Percentiles rank a stretch among this genome's conserved stretches.
Evolutionary conservation across 345 rosid genomes (phyloP).

Genomic region (Abelmoschus esculentus): DNA sequence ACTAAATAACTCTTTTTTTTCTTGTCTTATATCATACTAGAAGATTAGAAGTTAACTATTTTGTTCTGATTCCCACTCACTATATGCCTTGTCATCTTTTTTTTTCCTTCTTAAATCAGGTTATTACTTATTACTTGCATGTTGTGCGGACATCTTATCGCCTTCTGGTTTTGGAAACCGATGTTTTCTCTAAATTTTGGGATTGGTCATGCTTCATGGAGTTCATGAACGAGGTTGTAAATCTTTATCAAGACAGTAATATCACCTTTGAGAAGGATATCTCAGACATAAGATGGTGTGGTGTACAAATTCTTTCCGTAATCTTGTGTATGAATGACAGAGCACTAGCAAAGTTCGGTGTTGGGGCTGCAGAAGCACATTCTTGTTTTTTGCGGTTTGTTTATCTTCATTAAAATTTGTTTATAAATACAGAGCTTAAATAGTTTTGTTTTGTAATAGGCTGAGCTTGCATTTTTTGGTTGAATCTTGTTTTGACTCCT

Average conservation of each 20-base stretch:
- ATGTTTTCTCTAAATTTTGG: slow-evolving; percentile 67
- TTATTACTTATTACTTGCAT: slow-evolving; percentile 27
- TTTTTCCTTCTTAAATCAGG: slow-evolving; percentile 30
- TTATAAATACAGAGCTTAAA: background rate
- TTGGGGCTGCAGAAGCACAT: slow-evolving; percentile 47
- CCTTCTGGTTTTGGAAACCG: slow-evolving; percentile 45
- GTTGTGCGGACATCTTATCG: slow-evolving; percentile 60
- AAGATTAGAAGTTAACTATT: background rate
- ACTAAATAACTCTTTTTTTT: background rate
- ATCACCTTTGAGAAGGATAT: slow-evolving; percentile 24
- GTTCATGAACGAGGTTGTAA: slow-evolving; percentile 29
- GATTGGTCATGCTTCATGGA: slow-evolving; percentile 88
- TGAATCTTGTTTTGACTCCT: slow-evolving; percentile 11
- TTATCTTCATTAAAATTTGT: slow-evolving; percentile 9
- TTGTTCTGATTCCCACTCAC: background rate
- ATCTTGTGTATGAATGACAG: slow-evolving; percentile 47
- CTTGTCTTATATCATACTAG: background rate
- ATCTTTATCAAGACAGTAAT: slow-evolving; percentile 12
- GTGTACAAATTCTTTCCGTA: slow-evolving; percentile 42
- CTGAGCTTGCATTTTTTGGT: slow-evolving; percentile 5
- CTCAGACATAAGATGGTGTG: slow-evolving; percentile 68
- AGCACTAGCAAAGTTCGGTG: slow-evolving; percentile 34
- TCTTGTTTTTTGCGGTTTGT: slow-evolving; percentile 70
- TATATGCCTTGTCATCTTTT: background rate
- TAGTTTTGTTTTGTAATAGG: background rate